Percentiles rank a stretch among this genome's conserved stretches.
These are phyloP conservation scores for Ogataea populi-albae DNA, from an alignment of 805 yeast species.

Conservation along the genomic window DNA sequence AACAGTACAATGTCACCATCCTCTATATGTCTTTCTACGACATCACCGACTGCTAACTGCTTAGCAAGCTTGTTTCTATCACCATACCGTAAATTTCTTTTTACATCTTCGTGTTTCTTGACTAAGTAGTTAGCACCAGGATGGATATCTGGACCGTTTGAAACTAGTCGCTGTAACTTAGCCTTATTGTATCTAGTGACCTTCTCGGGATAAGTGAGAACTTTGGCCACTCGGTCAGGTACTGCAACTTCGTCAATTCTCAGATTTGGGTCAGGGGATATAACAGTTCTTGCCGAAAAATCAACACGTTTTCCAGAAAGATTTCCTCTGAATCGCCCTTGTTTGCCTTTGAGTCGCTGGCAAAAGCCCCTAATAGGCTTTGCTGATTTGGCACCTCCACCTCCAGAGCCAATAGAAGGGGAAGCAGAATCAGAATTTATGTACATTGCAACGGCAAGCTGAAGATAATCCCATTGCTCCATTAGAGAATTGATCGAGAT, in stretches of 20 bases:
- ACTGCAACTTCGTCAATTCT: slow-evolving; percentile 97
- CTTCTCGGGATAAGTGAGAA: slow-evolving; percentile 92
- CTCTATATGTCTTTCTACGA: slow-evolving; percentile 94
- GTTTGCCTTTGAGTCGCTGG: slow-evolving; percentile 96
- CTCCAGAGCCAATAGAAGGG: slow-evolving; percentile 72
- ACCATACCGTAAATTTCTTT: slow-evolving; percentile 87
- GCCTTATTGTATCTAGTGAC: slow-evolving; percentile 83
- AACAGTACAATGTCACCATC: slow-evolving; percentile 96
- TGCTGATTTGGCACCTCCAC: slow-evolving; percentile 50
- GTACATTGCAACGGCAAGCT: slow-evolving; percentile 93
- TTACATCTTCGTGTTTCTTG: slow-evolving; percentile 78
- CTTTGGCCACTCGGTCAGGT: slow-evolving; percentile 94
- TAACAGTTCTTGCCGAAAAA: slow-evolving; percentile 96
- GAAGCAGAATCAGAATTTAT: slow-evolving; percentile 93
- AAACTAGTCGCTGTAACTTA: slow-evolving; percentile 69
- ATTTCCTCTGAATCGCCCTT: slow-evolving; percentile 98
- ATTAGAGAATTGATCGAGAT: slow-evolving; percentile 87
- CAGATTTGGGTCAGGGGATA: slow-evolving; percentile 96
- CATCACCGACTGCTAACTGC: slow-evolving; percentile 78
- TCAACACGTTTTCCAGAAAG: slow-evolving; percentile 98
- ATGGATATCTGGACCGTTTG: slow-evolving; percentile 82
- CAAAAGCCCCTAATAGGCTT: slow-evolving; percentile 94
- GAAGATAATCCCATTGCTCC: slow-evolving; percentile 99
- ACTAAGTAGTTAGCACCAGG: slow-evolving; percentile 96
- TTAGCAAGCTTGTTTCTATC: slow-evolving; percentile 76